A percentile compares a stretch with the other conserved stretches of the same genome.
Conservation (phyloP, 2,329 filamentous ascomycete species). For the Onygenales sp. region DNA sequence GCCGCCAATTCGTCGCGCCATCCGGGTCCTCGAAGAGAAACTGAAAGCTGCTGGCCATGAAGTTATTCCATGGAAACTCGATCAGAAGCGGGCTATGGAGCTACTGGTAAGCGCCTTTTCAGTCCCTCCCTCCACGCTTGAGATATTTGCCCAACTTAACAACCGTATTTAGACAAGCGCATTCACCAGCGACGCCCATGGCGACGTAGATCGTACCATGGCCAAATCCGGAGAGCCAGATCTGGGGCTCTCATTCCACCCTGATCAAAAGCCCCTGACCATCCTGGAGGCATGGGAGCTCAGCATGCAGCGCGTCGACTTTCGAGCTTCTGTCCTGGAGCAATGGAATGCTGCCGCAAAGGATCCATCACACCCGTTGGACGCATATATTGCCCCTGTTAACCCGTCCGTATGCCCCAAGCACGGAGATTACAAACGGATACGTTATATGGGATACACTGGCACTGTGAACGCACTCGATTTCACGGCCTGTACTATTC, state of each 20-base stretch:
- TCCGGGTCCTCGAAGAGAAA: constrained; percentile 44
- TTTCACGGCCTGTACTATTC: constrained; percentile 49
- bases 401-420: neutral
- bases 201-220: constrained; percentile 42
- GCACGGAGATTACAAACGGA: neutral
- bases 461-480: constrained; percentile 55
- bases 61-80: constrained; percentile 18
- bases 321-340: constrained; percentile 7
- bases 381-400: constrained; percentile 7
- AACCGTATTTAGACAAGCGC: constrained; percentile 37
- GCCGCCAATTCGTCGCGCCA: constrained; percentile 48
- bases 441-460: constrained; percentile 41
- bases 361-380: constrained; percentile 1
- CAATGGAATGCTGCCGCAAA: constrained; percentile 8
- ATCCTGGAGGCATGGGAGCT: constrained; percentile 3
- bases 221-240: constrained; percentile 48
- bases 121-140: constrained; percentile 29
- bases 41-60: constrained; percentile 32
- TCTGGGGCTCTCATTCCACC: constrained; percentile 25
- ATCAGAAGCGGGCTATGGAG: neutral
- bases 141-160: constrained; percentile 35
- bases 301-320: constrained; percentile 1
- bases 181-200: constrained; percentile 45
- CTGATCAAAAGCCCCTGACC: neutral
- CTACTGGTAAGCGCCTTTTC: neutral